phyloP scores from a whole-genome alignment of 2,329 filamentous ascomycete genomes.

The Sporothrix protearum region DNA sequence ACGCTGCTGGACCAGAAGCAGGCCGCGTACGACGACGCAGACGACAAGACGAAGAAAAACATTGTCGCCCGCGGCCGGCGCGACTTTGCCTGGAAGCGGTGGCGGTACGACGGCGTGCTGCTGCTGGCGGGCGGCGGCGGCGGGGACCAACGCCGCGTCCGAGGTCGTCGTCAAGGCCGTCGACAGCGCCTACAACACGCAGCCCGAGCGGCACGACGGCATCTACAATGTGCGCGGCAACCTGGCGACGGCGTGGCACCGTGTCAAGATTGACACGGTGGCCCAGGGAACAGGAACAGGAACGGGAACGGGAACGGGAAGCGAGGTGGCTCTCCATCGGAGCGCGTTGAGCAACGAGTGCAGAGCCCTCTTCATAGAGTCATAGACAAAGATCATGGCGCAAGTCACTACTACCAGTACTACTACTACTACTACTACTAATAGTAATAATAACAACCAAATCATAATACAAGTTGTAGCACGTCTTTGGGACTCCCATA shows the following conservation, averaged over 20 bases:
- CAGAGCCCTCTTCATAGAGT: too few species aligned
- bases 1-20: slow-evolving; percentile 49
- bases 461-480: too few species aligned
- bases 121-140: too few species aligned
- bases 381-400: background rate
- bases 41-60: background rate
- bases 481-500: too few species aligned
- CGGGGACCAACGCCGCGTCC: slow-evolving; percentile 38
- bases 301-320: too few species aligned
- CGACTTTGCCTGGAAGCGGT: slow-evolving; percentile 62
- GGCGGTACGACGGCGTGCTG: slow-evolving; percentile 54
- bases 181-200: slow-evolving; percentile 63
- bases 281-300: slow-evolving; percentile 27
- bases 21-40: background rate
- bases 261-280: slow-evolving; percentile 40
- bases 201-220: slow-evolving; percentile 57
- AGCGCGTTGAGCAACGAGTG: background rate
- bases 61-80: slow-evolving; percentile 32
- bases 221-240: slow-evolving; percentile 65
- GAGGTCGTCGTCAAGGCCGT: slow-evolving; percentile 62
- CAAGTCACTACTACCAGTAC: too few species aligned
- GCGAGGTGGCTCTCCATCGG: too few species aligned
- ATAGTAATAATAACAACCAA: too few species aligned
- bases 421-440: too few species aligned
- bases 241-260: slow-evolving; percentile 65